Evolutionary conservation across 2,329 filamentous ascomycete species (phyloP).

Genomic region (Alternaria novae-zelandiae): DNA sequence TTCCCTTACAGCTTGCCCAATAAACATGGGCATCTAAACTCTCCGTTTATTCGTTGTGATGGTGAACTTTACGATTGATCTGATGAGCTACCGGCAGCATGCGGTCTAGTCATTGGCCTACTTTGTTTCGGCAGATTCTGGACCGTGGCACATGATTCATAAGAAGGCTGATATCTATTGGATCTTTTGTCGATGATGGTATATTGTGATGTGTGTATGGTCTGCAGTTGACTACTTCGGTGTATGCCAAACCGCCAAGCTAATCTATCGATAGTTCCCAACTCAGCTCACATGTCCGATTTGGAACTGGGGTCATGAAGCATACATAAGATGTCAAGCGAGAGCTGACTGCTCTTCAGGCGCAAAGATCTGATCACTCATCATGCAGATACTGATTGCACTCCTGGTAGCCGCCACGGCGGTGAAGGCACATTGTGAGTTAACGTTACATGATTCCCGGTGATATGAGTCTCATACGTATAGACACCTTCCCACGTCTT

Average conservation of each 20-base stretch:
- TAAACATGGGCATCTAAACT: background rate
- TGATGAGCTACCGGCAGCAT: background rate
- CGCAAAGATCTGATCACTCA: background rate
- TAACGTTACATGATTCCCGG: background rate
- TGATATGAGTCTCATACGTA: background rate
- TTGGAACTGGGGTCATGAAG: background rate
- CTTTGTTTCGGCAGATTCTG: background rate
- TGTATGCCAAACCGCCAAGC: background rate
- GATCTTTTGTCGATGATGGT: background rate
- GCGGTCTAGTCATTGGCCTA: background rate
- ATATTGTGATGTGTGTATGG: background rate
- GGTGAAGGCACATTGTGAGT: background rate
- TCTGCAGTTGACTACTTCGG: background rate
- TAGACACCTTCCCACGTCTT: background rate
- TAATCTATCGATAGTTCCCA: background rate
- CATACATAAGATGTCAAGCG: background rate
- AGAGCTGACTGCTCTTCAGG: background rate
- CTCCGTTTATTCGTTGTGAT: background rate
- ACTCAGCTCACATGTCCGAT: background rate
- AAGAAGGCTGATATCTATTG: background rate
- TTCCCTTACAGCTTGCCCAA: background rate
- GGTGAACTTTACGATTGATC: background rate
- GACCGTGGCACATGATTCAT: background rate
- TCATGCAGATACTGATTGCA: background rate
- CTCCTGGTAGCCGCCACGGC: background rate